Evolutionary conservation across 2,329 filamentous ascomycete genomes (phyloP), one percentile per base, ranked within the genome.

Genomic region (Penicillium brasilianum): DNA sequence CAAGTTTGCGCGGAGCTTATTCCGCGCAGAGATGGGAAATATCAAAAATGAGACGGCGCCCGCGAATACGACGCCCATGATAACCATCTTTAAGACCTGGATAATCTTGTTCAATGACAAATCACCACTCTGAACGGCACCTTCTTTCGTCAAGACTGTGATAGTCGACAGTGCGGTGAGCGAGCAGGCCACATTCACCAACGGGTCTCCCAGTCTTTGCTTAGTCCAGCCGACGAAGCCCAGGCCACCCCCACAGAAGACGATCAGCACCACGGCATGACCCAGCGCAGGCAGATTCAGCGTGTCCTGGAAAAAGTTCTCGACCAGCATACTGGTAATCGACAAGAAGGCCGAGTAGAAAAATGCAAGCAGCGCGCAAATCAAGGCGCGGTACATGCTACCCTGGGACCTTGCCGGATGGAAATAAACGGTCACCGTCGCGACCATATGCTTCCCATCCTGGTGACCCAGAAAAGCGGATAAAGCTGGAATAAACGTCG

Each of bases 371-470:
- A 91, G 78, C 6, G 92, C 91, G 60, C 95, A 87, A 36, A 93
- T 78, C 11, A 90, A 85, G 3, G 93, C 93, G 77, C 97, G 91
- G 60, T 92, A 85, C 92, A 97, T 97, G 66, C 91, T 95, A 0
- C 94, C 94, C 28, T 89, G 86, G 18, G 92, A 92, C 60, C 94
- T 85, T 6, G 92, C 91, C 4, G 94, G 93, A 75, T 97, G 93
- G 71, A 97, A 98, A 73, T 97, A 98, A 11, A 97, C 93, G 0
- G 92, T 96, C 60, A 97, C 87, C 2, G 94, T 97, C 34, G 93
- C 93, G 55, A 97, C 92, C 72, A 97, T 89, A 77, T 97, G 94
- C 74, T 97, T 97, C 54, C 92, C 92, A 77, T 97, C 93, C 72
- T 93, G 90, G 65, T 89, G 84, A 11, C 94, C 94, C 16, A 97